Base-by-base conservation (phyloP, 2,329 filamentous ascomycete genomes). In the Aureobasidium sp. region DNA sequence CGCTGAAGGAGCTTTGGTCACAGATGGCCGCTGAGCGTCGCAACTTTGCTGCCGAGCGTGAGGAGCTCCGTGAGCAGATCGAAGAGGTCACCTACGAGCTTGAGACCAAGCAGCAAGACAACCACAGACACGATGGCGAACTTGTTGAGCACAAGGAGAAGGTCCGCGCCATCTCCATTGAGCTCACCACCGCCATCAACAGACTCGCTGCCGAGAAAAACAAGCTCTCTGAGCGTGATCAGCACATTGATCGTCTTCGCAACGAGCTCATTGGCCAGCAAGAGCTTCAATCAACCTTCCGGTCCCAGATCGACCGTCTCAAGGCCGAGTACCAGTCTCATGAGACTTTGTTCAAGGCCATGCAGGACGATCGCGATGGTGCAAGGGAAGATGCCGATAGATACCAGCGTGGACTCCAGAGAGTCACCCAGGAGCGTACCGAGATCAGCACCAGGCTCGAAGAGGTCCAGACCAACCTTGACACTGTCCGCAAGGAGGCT, bases 1-100 rank as follows among this genome's bases (percentile, higher is more conserved):
- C 67, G 3, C 64, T 72, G 22, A 71, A 69, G 52, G 69, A 71
- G 61, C 67, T 70, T 53, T 72, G 70, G 70, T 58, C 65, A 14
- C 57, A 60, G 12, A 65, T 72, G 53, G 68, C 70, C 62, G 64
- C 68, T 20, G 70, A 72, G 36, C 68, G 70, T 29, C 67, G 70
- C 45, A 64, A 67, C 11, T 70, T 69, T 34, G 65, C 67, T 48
- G 65, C 63, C 20, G 70, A 71, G 64, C 65, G 67, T 15, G 70
- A 72, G 55, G 68, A 70, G 57, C 56, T 72, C 12, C 62, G 70
- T 47, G 45, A 65, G 17, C 69, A 68, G 44, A 70, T 71, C 45
- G 68, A 68, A 8, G 70, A 72, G 49, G 63, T 70, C 61, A 63
- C 65, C 12, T 66, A 67, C 41, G 67, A 68, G 15, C 65, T 72